A percentile compares a stretch with the other conserved stretches of the same genome.
phyloP scores from a whole-genome alignment of 768 basidiomycete genomes.

The Arthromyces matolae region DNA sequence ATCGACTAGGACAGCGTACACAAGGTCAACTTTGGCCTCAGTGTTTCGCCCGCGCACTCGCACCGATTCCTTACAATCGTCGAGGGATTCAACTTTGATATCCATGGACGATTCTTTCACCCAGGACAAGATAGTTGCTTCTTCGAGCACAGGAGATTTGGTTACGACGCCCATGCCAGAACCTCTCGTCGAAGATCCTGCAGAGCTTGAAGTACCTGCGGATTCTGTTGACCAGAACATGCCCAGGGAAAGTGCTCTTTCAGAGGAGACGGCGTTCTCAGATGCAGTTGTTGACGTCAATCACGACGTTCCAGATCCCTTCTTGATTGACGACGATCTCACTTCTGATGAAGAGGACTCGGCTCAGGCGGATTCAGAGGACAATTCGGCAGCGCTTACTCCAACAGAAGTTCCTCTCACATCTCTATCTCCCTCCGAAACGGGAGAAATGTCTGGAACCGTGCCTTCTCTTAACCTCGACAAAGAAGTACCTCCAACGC shows the following conservation, averaged over 20 bases:
- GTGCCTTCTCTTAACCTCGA: constrained; percentile 40
- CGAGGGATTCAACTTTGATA: constrained; percentile 3
- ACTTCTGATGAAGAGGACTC: constrained; percentile 40
- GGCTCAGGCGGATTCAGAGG: constrained; percentile 27
- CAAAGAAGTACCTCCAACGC: constrained; percentile 54
- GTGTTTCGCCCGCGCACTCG: constrained; percentile 3
- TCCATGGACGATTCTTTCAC: constrained; percentile 5
- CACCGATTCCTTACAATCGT: constrained; percentile 9
- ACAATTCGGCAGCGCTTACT: constrained; percentile 22
- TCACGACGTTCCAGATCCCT: constrained; percentile 55
- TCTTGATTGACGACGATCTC: constrained; percentile 58
- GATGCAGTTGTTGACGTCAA: constrained; percentile 34
- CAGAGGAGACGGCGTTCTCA: constrained; percentile 21
- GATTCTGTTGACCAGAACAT: constrained; percentile 1
- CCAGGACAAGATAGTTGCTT: neutral
- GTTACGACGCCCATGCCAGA: neutral
- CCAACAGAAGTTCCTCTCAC: constrained; percentile 43
- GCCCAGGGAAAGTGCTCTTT: neutral
- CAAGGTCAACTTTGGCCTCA: constrained; percentile 13
- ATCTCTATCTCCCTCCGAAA: constrained; percentile 26
- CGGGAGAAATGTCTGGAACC: constrained; percentile 18
- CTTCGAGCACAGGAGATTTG: neutral
- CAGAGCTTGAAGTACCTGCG: neutral
- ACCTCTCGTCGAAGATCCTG: constrained; percentile 2
- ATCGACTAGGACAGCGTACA: constrained; percentile 14